Base-by-base conservation (phyloP, 1,139 yeast genomes). In the Groenewaldozyma sp. region DNA sequence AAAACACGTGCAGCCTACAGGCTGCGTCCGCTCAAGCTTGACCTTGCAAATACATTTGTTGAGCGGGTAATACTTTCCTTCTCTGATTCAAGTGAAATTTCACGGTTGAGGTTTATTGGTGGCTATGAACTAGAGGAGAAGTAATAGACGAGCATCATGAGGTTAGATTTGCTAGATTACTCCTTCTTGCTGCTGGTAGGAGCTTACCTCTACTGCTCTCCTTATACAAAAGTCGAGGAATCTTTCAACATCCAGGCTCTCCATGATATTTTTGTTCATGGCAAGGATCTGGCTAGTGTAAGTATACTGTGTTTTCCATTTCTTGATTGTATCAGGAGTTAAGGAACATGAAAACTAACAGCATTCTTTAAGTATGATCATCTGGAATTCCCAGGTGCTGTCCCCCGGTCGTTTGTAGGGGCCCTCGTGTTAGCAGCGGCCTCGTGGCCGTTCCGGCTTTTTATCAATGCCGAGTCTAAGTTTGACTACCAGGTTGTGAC, bases 211-310 rank as follows among this genome's bases (percentile, higher is more conserved):
- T 49, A 65, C 18, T 50, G 73, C 2, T 71, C 95, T 0, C 96
- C 96, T 0, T 86, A 68, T 58, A 81, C 96, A 3, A 88, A 91
- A 59, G 96, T 91, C 1, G 97, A 91, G 56, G 98, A 91, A 57
- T 83, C 95, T 27, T 91, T 91, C 67, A 84, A 81, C 52, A 67
- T 84, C 35, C 97, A 91, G 54, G 97, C 97, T 0, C 68, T 84
- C 32, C 91, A 87, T 55, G 97, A 91, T 54, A 69, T 88, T 36
- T 51, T 84, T 40, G 71, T 72, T 47, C 71, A 75, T 54, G 95
- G 95, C 0, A 48, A 71, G 0, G 55, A 58, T 20, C 36, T 53
- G 24, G 38, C 45, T 24, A 40, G 39, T 22, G 53, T 46, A 21
- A 21, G 46, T 28, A 11, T 7, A 10, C 5, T 22, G 11, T 11